Conservation (phyloP, 352 stramenopile genomes). For the Pythium diclinum region DNA sequence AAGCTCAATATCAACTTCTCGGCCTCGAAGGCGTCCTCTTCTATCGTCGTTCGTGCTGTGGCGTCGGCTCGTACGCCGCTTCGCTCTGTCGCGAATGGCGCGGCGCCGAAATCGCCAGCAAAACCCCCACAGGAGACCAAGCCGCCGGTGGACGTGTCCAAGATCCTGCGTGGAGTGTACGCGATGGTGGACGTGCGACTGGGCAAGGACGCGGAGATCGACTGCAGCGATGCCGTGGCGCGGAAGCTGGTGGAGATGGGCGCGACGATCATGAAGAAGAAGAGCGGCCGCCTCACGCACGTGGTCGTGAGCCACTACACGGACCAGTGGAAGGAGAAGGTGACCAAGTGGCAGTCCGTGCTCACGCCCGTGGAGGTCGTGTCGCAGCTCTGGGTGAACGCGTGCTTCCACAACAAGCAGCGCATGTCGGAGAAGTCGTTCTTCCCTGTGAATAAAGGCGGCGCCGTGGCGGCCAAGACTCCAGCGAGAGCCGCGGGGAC, state of each 20-base stretch:
- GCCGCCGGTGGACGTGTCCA: slow-evolving; percentile 15
- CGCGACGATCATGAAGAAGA: slow-evolving; percentile 63
- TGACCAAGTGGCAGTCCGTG: slow-evolving; percentile 57
- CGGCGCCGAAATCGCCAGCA: background rate
- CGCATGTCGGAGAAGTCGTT: slow-evolving; percentile 67
- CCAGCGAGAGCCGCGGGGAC: background rate
- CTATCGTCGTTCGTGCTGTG: background rate
- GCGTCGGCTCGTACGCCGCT: background rate
- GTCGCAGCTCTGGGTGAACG: slow-evolving; percentile 83
- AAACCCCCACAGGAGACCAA: slow-evolving; percentile 8
- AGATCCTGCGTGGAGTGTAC: slow-evolving; percentile 43
- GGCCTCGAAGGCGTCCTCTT: background rate
- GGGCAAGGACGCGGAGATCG: slow-evolving; percentile 62
- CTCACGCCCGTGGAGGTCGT: slow-evolving; percentile 54
- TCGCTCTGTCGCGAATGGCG: background rate
- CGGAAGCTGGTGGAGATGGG: slow-evolving; percentile 63
- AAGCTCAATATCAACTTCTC: slow-evolving; percentile 28
- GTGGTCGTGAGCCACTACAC: slow-evolving; percentile 75
- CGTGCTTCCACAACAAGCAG: slow-evolving; percentile 70
- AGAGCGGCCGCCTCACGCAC: slow-evolving; percentile 67
- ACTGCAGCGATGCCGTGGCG: slow-evolving; percentile 74
- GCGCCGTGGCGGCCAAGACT: slow-evolving; percentile 4
- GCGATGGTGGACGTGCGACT: slow-evolving; percentile 79
- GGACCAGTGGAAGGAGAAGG: slow-evolving; percentile 63
- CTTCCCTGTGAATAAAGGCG: slow-evolving; percentile 62